phyloP scores from a whole-genome alignment of 345 rosid genomes.

The Zanthoxylum bungeanum region DNA sequence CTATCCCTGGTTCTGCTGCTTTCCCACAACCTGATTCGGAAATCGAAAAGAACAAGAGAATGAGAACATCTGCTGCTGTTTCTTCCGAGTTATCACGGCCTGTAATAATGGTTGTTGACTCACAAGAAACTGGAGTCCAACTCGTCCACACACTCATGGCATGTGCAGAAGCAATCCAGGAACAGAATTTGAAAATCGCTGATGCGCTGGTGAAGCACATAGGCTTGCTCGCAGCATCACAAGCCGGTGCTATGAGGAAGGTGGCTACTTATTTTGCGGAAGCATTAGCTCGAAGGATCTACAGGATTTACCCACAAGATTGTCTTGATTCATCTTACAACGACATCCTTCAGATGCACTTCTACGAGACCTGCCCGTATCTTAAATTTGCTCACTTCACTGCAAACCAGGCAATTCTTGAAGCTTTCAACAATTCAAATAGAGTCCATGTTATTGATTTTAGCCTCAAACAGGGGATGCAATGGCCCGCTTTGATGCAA shows the following conservation, averaged over 20 bases:
- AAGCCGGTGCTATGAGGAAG: slow-evolving; percentile 83
- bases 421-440: slow-evolving; percentile 51
- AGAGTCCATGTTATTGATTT: slow-evolving; percentile 83
- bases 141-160: slow-evolving; percentile 84
- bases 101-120: slow-evolving; percentile 67
- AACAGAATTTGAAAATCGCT: slow-evolving; percentile 53
- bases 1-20: slow-evolving; percentile 71
- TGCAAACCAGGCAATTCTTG: slow-evolving; percentile 89
- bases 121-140: slow-evolving; percentile 82
- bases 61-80: too few species aligned
- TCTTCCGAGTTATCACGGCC: slow-evolving; percentile 57
- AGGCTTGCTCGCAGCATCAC: slow-evolving; percentile 65
- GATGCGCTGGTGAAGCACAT: slow-evolving; percentile 81
- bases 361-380: slow-evolving; percentile 89
- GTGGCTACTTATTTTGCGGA: slow-evolving; percentile 93
- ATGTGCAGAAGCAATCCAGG: slow-evolving; percentile 83
- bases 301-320: slow-evolving; percentile 54
- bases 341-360: slow-evolving; percentile 71
- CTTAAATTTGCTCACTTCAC: slow-evolving; percentile 95
- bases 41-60: slow-evolving; percentile 40
- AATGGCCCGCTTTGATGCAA: slow-evolving; percentile 95
- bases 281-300: slow-evolving; percentile 76
- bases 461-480: slow-evolving; percentile 74
- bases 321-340: slow-evolving; percentile 35
- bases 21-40: slow-evolving; percentile 34